Evolutionary conservation across 176 grass and related monocot species (phyloP).

Genomic region (Phyllostachys edulis): DNA sequence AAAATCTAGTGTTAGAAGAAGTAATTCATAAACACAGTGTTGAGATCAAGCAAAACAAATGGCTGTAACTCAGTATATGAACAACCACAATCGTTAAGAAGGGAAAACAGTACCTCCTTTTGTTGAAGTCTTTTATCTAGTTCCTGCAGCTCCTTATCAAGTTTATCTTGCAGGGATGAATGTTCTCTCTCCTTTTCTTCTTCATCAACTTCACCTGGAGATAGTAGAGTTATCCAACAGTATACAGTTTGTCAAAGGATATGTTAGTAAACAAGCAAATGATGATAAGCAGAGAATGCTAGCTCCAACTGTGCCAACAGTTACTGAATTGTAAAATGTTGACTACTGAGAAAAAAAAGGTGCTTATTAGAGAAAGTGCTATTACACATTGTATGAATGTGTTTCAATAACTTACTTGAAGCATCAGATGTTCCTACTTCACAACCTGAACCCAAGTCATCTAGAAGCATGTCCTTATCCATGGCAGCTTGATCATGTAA

Average conservation of each 20-base stretch:
- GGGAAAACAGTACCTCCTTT: slow-evolving; percentile 72
- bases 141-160: slow-evolving; percentile 90
- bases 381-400: slow-evolving; percentile 13
- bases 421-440: slow-evolving; percentile 49
- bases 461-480: slow-evolving; percentile 52
- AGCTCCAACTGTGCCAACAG: background rate
- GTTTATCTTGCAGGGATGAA: slow-evolving; percentile 73
- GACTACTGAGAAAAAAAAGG: background rate
- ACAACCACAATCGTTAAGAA: background rate
- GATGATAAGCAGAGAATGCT: background rate
- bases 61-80: background rate
- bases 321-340: background rate
- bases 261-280: background rate
- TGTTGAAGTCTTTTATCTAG: slow-evolving; percentile 82
- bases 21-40: background rate
- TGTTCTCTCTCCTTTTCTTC: slow-evolving; percentile 94
- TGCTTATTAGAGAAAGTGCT: background rate
- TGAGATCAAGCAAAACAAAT: background rate
- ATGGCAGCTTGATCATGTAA: slow-evolving; percentile 47
- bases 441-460: slow-evolving; percentile 55
- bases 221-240: slow-evolving; percentile 9
- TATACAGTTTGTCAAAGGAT: background rate
- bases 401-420: slow-evolving; percentile 44
- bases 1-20: background rate
- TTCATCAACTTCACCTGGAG: slow-evolving; percentile 71